A percentile compares a stretch with the other conserved stretches of the same genome.
Conservation (phyloP, 2,329 filamentous ascomycete species). For the Rutstroemia sp. region DNA sequence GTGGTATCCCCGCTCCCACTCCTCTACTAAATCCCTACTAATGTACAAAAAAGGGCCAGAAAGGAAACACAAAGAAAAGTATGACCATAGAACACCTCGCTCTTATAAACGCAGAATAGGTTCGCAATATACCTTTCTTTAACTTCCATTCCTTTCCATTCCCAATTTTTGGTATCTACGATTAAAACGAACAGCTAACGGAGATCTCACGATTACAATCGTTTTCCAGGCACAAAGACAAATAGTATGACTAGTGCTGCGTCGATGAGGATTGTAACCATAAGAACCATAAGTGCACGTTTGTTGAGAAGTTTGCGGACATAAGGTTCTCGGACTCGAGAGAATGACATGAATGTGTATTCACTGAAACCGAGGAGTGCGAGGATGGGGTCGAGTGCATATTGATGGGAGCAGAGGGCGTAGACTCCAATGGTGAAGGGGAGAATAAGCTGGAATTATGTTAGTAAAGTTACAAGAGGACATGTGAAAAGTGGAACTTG, state of each 20-base stretch:
- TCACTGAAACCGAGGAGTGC: conserved; percentile 87
- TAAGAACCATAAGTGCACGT: conserved; percentile 73
- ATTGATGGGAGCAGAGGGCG: conserved; percentile 84
- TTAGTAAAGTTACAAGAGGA: conserved; percentile 9
- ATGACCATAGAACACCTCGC: conserved; percentile 3
- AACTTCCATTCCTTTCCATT: neutral
- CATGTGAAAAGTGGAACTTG: conserved; percentile 40
- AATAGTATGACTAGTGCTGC: conserved; percentile 83
- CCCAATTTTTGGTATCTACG: neutral
- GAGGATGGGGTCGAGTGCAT: conserved; percentile 86
- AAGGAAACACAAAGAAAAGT: neutral
- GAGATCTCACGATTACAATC: conserved; percentile 43
- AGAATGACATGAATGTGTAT: conserved; percentile 92
- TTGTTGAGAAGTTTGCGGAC: conserved; percentile 79
- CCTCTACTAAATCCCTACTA: neutral
- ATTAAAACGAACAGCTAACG: neutral
- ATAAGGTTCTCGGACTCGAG: conserved; percentile 81
- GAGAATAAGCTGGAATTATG: conserved; percentile 58
- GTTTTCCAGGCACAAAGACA: conserved; percentile 87
- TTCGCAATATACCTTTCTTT: neutral
- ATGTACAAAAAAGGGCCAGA: conserved; percentile 1
- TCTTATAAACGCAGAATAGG: conserved; percentile 1
- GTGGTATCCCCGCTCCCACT: conserved; percentile 2
- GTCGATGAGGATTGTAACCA: conserved; percentile 68
- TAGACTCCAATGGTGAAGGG: conserved; percentile 92